A percentile compares a stretch with the other conserved stretches of the same genome.
phyloP scores from a whole-genome alignment of 176 grass and related monocot genomes.

The Triticum urartu region DNA sequence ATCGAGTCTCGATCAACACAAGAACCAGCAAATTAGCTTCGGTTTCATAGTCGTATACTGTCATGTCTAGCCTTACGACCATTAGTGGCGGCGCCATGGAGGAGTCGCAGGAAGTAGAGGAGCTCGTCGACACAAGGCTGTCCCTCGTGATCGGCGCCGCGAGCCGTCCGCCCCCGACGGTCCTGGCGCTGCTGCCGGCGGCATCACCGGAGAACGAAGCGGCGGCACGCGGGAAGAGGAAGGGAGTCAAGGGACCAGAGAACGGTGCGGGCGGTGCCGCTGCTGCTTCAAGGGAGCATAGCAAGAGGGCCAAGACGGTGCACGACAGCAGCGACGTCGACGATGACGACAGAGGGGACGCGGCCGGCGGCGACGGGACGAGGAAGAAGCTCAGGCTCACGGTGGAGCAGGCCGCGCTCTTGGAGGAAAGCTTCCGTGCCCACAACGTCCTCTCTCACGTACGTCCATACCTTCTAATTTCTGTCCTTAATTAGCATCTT shows the following conservation, averaged over 20 bases:
- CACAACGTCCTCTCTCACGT: slow-evolving; percentile 54
- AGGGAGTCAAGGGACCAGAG: not conserved
- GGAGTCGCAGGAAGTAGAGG: not conserved
- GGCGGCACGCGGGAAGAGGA: not conserved
- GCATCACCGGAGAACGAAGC: not conserved
- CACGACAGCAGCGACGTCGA: not conserved
- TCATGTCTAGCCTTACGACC: slow-evolving; percentile 47
- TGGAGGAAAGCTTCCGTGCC: slow-evolving; percentile 52
- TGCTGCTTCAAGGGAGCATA: not conserved
- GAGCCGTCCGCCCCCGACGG: not conserved
- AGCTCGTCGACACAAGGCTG: slow-evolving; percentile 33
- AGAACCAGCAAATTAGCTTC: not conserved
- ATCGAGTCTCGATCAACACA: not conserved
- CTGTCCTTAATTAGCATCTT: too few relatives aligned
- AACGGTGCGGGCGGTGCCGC: too few relatives aligned
- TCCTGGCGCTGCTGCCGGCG: not conserved
- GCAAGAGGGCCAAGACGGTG: not conserved
- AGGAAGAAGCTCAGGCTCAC: slow-evolving; percentile 69
- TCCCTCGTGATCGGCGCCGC: slow-evolving; percentile 16
- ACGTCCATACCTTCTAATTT: not conserved
- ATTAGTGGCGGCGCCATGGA: slow-evolving; percentile 19
- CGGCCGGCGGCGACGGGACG: not conserved
- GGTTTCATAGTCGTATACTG: not conserved
- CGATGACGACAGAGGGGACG: not conserved
- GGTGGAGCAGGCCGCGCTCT: slow-evolving; percentile 22